phyloP scores from a whole-genome alignment of 2,329 filamentous ascomycete species.

The Teratosphaeria nubilosa region DNA sequence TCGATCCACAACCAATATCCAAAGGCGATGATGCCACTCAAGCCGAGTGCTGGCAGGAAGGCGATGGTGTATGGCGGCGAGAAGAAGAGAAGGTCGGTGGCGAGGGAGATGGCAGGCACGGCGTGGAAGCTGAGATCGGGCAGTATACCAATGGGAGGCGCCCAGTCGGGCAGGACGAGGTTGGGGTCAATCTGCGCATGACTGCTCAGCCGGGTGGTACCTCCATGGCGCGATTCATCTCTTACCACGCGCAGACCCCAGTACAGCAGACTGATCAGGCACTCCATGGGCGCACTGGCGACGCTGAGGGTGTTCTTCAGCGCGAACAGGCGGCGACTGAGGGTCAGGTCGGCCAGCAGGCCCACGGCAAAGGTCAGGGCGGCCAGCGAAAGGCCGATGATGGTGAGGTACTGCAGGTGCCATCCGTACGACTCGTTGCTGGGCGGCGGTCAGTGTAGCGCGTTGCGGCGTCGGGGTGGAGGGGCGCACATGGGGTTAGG shows the following conservation, averaged over 20 bases:
- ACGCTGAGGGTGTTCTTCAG: constrained; percentile 59
- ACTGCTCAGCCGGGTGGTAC: background rate
- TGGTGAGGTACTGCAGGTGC: constrained; percentile 64
- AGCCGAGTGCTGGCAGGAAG: constrained; percentile 46
- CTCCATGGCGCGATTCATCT: constrained; percentile 4
- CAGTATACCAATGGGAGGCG: constrained; percentile 32
- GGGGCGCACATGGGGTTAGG: constrained; percentile 28
- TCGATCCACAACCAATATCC: constrained; percentile 71
- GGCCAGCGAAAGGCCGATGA: constrained; percentile 56
- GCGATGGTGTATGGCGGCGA: constrained; percentile 63
- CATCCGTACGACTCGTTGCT: constrained; percentile 55
- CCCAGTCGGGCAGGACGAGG: constrained; percentile 41
- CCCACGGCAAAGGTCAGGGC: constrained; percentile 52
- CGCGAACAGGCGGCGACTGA: constrained; percentile 48
- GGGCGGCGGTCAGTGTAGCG: constrained; percentile 7
- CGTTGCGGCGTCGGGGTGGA: constrained; percentile 7
- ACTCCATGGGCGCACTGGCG: constrained; percentile 57
- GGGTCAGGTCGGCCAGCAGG: constrained; percentile 54
- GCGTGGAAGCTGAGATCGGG: constrained; percentile 58
- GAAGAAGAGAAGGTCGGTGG: constrained; percentile 55
- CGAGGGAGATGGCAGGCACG: constrained; percentile 54
- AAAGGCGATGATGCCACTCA: constrained; percentile 52
- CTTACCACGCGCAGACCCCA: constrained; percentile 54
- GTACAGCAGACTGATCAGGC: constrained; percentile 61
- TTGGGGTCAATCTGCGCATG: constrained; percentile 35